Conservation (phyloP, 2,329 filamentous ascomycete species). For the Talaromyces marneffei region DNA sequence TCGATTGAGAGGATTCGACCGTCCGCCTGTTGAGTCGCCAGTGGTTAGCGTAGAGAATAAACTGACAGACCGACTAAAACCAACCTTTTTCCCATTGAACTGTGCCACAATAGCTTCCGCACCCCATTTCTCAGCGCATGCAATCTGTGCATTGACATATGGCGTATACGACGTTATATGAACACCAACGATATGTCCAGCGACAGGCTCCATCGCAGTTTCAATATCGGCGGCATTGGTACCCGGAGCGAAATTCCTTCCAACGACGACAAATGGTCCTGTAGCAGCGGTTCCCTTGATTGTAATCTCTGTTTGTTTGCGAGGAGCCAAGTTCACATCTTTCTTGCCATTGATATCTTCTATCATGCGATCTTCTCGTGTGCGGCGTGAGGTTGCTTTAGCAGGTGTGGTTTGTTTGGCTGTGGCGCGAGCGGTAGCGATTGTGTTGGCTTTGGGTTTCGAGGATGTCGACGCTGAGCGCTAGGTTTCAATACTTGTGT, state of each 20-base stretch:
- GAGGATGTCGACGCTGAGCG: constrained; percentile 39
- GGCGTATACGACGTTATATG: constrained; percentile 49
- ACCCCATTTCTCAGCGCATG: constrained; percentile 49
- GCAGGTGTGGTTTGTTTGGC: constrained; percentile 8
- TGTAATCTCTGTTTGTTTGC: constrained; percentile 35
- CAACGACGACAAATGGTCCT: constrained; percentile 54
- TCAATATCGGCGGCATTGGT: constrained; percentile 62
- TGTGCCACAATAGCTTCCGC: constrained; percentile 56
- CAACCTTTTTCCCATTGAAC: constrained; percentile 59
- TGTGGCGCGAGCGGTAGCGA: constrained; percentile 23
- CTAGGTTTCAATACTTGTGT: constrained; percentile 16
- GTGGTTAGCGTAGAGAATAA: background rate
- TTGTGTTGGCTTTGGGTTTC: constrained; percentile 35
- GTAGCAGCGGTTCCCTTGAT: constrained; percentile 48
- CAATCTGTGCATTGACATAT: constrained; percentile 56
- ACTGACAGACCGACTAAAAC: constrained; percentile 14
- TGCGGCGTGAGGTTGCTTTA: constrained; percentile 24
- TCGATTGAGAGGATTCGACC: constrained; percentile 55
- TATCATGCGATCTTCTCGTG: constrained; percentile 30
- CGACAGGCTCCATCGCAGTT: constrained; percentile 51
- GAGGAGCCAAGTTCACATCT: constrained; percentile 26
- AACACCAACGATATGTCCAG: constrained; percentile 50
- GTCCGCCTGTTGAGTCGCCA: constrained; percentile 46
- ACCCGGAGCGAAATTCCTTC: constrained; percentile 60
- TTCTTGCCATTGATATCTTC: constrained; percentile 27